Evolutionary conservation across 495 filamentous ascomycete genomes (phyloP).

Genomic region (Penicillium lividum): DNA sequence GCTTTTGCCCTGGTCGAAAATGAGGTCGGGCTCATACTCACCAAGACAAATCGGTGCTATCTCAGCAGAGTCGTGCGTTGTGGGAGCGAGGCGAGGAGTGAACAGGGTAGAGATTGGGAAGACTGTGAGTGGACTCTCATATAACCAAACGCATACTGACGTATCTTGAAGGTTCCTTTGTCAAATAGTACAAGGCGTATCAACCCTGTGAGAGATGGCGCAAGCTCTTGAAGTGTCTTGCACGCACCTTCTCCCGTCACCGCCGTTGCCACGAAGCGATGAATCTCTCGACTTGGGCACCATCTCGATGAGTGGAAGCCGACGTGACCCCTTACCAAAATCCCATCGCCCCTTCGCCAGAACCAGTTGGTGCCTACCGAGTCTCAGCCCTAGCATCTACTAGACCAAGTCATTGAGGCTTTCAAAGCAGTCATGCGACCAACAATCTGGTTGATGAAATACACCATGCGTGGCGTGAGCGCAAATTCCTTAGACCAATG

Average conservation of each 20-base stretch:
- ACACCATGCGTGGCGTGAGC: background rate
- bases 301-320: background rate
- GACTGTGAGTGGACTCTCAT: constrained; percentile 1
- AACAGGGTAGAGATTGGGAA: too few species aligned
- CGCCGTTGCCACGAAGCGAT: background rate
- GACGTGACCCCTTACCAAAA: background rate
- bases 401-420: too few species aligned
- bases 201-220: constrained; percentile 2
- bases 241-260: background rate
- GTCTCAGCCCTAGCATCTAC: too few species aligned
- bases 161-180: background rate
- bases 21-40: too few species aligned
- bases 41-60: background rate
- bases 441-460: background rate
- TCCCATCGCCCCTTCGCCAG: too few species aligned
- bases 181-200: too few species aligned
- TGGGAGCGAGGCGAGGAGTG: background rate
- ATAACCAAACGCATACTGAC: background rate
- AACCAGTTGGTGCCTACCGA: too few species aligned
- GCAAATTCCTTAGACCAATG: background rate
- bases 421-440: background rate
- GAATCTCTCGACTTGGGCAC: background rate
- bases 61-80: constrained; percentile 1
- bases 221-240: background rate
- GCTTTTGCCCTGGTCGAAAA: background rate